Base-by-base conservation (phyloP, 2,329 filamentous ascomycete species). In the Ophiostoma sp. region DNA sequence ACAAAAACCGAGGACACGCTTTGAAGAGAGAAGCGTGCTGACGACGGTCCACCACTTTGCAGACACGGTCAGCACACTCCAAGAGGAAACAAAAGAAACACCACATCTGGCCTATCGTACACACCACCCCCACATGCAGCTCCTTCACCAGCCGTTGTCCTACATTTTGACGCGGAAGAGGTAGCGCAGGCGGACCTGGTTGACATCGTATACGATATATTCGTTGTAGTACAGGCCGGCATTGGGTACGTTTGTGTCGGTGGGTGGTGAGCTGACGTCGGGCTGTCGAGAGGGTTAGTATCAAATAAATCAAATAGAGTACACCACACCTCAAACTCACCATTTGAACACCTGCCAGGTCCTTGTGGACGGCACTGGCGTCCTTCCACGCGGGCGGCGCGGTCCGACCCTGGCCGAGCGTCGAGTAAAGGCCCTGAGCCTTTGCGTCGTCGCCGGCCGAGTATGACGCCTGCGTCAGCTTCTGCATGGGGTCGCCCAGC, bases 311-410 rank as follows among this genome's bases (percentile, higher is more conserved):
- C 36, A 45, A 22, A 42, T 15, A 17, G 19, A 19, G n/a, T 2
- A 28, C 36, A 45, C 3, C 22, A 3, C 11, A 3, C n/a, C 12
- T 17, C 31, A 75, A 70, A 82, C 86, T 83, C 81, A 91, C 90
- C 85, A 97, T 95, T 77, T 85, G 86, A 55, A 93, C 86, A 0
- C 93, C 93, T 73, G 87, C 83, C 59, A 97, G 83, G 2, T 86
- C 85, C 1, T 87, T 83, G 77, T 94, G 87, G 8, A 95, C 87
- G 70, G 85, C 87, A 1, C 83, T 83, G 0, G 92, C 93, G 80
- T 97, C 93, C 80, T 93, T 93, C 93, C 93, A 97, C 59, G 84
- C 84, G 22, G 80, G 83, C 0, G 93, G 94, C 0, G 89, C 89
- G 0, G 84, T 90, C 5, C 69, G 76, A 1, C 94, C 94, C 79